Evolutionary conservation across 129 eudicot species (phyloP).

Genomic region (Deinandra increscens): DNA sequence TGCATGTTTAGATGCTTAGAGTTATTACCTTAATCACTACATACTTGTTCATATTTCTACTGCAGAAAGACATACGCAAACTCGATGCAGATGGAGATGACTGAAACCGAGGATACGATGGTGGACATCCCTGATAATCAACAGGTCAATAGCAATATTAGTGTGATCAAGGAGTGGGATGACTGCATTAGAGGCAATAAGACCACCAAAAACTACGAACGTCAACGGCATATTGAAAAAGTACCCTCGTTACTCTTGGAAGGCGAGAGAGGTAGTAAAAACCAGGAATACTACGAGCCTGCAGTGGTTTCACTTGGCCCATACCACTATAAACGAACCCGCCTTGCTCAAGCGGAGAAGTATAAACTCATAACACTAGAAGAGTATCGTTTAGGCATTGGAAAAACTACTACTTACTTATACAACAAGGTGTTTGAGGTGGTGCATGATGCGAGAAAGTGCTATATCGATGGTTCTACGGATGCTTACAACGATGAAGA

Average conservation of each 20-base stretch:
- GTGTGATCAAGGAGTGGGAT: constrained; percentile 14
- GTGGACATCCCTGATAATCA: constrained; percentile 6
- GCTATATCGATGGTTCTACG: constrained; percentile 28
- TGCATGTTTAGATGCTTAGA: too few relatives aligned
- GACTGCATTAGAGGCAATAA: constrained; percentile 8
- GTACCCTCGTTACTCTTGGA: constrained; percentile 32
- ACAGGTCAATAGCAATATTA: neutral
- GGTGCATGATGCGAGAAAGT: constrained; percentile 11
- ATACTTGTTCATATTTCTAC: neutral
- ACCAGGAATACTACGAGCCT: constrained; percentile 28
- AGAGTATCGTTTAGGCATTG: neutral
- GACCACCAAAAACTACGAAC: neutral
- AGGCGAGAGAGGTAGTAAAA: constrained; percentile 9
- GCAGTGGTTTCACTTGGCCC: constrained; percentile 33
- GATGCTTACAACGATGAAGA: constrained; percentile 18
- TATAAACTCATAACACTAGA: constrained; percentile 22
- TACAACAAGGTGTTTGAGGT: constrained; percentile 29
- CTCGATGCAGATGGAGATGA: neutral
- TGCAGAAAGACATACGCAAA: neutral
- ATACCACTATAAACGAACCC: constrained; percentile 18
- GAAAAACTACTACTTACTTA: neutral
- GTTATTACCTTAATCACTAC: neutral
- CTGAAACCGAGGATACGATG: constrained; percentile 16
- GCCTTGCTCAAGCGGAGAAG: constrained; percentile 8
- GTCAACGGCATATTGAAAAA: constrained; percentile 20